Base-by-base conservation (phyloP, 768 basidiomycete species). In the Albatrellus ellisii region DNA sequence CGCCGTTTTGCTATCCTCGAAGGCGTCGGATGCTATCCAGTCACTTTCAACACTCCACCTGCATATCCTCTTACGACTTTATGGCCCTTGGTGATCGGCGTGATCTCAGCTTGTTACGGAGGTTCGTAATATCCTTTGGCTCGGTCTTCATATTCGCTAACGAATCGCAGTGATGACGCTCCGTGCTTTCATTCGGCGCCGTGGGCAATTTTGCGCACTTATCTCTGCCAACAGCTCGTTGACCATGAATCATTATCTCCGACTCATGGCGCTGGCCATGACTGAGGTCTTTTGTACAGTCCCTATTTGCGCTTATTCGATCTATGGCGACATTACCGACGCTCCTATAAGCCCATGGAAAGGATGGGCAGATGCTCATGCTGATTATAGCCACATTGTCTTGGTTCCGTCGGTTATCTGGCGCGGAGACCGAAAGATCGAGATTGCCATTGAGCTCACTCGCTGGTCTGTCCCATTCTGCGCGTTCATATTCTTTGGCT, bases 1-100 rank as follows among this genome's bases (percentile, higher is more conserved):
- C 70, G 73, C 55, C 68, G 79, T 41, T 81, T 72, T 61, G 67
- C 75, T 54, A 65, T 81, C 42, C 55, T 67, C 20, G 61, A 70
- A 55, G 67, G 75, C 45, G 60, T 69, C 38, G 78, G 79, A 0
- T 79, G 77, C 47, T 52, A 56, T 6, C 58, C 68, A 1, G 54
- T 66, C 1, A 62, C 59, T 11, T 70, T 70, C 42, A 62, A 64
- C 46, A 62, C 66, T 2, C 48, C 46, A 8, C 53, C 62, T 11
- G 50, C 59, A 0, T 62, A 60, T 42, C 45, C 57, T n/a, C 49
- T 68, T 10, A 45, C 56, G 47, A 46, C 47, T 26, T 21, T 61
- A 52, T 53, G 56, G 53, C 51, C 54, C 10, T 36, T 59, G 17
- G 39, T 53, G 18, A 53, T 59, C 26, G 53, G 53, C 4, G 37